Conservation (phyloP, 2,329 filamentous ascomycete genomes). For the Colletotrichum falcatum region DNA sequence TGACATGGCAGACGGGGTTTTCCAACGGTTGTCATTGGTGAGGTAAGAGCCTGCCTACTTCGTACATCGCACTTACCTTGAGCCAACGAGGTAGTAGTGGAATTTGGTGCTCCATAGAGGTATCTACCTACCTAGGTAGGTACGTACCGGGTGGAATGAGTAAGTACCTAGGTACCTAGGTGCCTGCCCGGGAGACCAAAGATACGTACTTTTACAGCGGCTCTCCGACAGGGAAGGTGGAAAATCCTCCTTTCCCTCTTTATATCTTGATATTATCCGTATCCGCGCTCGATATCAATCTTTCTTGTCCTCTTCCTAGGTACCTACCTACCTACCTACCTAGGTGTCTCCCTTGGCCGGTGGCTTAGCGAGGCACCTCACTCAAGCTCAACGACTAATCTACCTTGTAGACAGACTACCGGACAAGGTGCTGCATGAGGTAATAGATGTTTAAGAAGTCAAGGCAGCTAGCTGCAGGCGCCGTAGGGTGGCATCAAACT, state of each 20-base stretch:
- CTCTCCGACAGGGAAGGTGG: conserved; percentile 12
- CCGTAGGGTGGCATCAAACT: conserved; percentile 34
- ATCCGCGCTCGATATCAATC: background rate
- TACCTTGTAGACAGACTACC: background rate
- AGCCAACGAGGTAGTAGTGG: background rate
- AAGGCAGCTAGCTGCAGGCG: conserved; percentile 12
- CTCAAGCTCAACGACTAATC: background rate
- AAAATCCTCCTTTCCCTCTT: conserved; percentile 15
- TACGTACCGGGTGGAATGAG: background rate
- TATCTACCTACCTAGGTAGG: too few relatives aligned
- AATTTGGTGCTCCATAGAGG: background rate
- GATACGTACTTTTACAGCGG: conserved; percentile 1
- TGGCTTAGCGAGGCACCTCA: conserved; percentile 4
- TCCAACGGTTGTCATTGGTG: too few relatives aligned
- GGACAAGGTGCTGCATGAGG: background rate
- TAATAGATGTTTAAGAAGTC: conserved; percentile 4
- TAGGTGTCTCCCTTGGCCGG: background rate
- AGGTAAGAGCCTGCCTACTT: background rate
- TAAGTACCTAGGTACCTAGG: background rate
- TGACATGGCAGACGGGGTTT: background rate
- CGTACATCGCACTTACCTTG: too few relatives aligned
- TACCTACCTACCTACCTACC: too few relatives aligned
- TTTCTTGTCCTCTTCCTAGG: too few relatives aligned
- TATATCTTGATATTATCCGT: background rate
- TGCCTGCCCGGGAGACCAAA: background rate